phyloP scores from a whole-genome alignment of 805 yeast genomes.

The Sugiyamaella mastotermitis region DNA sequence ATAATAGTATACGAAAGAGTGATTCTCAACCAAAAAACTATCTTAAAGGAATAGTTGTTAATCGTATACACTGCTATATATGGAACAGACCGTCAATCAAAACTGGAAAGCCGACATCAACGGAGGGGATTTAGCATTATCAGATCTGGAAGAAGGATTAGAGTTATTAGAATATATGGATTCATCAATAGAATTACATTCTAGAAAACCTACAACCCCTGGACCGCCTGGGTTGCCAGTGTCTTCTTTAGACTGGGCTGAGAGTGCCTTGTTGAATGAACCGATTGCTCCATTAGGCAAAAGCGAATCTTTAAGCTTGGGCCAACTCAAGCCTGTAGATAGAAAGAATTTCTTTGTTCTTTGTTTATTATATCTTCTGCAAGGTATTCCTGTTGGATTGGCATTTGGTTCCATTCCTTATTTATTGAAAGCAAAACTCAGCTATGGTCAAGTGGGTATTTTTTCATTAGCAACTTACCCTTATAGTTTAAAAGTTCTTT shows the following conservation, averaged over 20 bases:
- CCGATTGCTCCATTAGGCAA: slow-evolving; percentile 1
- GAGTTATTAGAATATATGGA: too few relatives aligned
- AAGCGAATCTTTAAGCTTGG: slow-evolving; percentile 18
- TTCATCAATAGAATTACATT: too few relatives aligned
- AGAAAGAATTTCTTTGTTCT: slow-evolving; percentile 69
- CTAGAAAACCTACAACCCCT: neutral
- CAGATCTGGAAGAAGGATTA: too few relatives aligned
- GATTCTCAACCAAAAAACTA: too few relatives aligned
- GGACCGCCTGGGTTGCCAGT: neutral
- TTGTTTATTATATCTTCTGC: slow-evolving; percentile 71
- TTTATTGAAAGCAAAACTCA: slow-evolving; percentile 69
- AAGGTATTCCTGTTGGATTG: slow-evolving; percentile 95
- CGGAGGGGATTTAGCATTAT: too few relatives aligned
- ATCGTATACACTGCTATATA: too few relatives aligned
- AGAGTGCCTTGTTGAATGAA: slow-evolving; percentile 1
- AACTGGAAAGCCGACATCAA: too few relatives aligned
- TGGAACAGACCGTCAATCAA: too few relatives aligned
- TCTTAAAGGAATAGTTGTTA: too few relatives aligned
- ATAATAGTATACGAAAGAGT: too few relatives aligned
- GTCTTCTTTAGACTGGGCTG: neutral
- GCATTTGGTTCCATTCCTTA: slow-evolving; percentile 95
- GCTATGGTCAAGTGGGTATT: slow-evolving; percentile 84
- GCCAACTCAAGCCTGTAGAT: slow-evolving; percentile 39
- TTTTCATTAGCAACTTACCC: slow-evolving; percentile 94
- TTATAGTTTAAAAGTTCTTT: slow-evolving; percentile 80